A percentile compares a stretch with the other conserved stretches of the same genome.
phyloP scores from a whole-genome alignment of 2,329 filamentous ascomycete species.

The Fusarium continuum region DNA sequence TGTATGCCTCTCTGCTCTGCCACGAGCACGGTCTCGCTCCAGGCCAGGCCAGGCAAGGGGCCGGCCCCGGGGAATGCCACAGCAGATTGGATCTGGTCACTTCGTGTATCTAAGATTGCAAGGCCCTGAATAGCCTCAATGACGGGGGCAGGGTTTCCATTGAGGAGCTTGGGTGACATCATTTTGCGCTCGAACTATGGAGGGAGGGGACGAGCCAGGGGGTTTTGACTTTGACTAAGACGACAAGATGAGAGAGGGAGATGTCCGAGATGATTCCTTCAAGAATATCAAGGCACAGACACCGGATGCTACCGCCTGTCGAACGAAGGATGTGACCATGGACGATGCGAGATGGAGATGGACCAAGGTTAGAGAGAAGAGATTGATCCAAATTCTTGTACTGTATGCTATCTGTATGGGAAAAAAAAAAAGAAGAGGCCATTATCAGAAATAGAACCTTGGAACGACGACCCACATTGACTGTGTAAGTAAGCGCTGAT shows the following conservation, averaged over 20 bases:
- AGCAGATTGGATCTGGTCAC: background rate
- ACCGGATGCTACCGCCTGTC: slow-evolving; percentile 1
- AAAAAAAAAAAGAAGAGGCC: background rate
- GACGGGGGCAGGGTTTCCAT: background rate
- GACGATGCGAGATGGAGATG: background rate
- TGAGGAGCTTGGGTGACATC: slow-evolving; percentile 34
- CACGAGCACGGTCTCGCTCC: background rate
- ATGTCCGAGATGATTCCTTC: slow-evolving; percentile 14
- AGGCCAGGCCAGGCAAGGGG: background rate
- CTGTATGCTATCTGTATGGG: too few species aligned
- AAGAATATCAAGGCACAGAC: slow-evolving; percentile 3
- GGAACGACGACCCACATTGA: background rate
- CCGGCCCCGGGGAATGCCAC: background rate
- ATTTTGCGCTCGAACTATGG: slow-evolving; percentile 23
- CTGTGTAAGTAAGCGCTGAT: background rate
- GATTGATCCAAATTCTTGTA: background rate
- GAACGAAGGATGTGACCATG: slow-evolving; percentile 1
- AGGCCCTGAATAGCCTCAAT: slow-evolving; percentile 20
- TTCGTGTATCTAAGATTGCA: background rate
- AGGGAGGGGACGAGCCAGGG: background rate
- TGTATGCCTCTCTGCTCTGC: too few species aligned
- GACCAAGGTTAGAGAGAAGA: background rate
- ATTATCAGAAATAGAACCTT: background rate
- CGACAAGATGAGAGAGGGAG: background rate
- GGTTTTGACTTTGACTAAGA: too few species aligned